Evolutionary conservation across 1,284 basidiomycete species (phyloP).

Genomic region (Cutaneotrichosporon sp.): DNA sequence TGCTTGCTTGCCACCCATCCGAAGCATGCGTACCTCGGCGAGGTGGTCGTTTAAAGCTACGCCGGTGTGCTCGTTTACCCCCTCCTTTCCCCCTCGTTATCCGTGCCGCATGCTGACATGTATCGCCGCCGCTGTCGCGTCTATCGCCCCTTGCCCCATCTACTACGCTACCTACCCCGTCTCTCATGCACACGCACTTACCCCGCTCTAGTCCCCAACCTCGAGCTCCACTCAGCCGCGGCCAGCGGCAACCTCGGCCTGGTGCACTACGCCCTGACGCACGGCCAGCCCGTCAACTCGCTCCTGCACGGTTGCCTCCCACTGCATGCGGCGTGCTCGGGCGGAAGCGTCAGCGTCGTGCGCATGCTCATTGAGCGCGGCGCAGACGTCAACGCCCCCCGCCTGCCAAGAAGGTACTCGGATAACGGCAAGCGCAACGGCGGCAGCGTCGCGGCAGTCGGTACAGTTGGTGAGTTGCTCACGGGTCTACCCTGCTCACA

Average conservation of each 20-base stretch:
- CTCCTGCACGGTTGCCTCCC: conserved; percentile 87
- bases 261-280: conserved; percentile 62
- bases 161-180: not conserved
- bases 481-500: not conserved
- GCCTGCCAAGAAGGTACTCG: conserved; percentile 63
- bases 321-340: conserved; percentile 81
- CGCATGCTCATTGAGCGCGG: conserved; percentile 79
- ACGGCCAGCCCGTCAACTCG: conserved; percentile 88
- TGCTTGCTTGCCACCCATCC: no score
- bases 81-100: not conserved
- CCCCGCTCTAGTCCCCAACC: conserved; percentile 64
- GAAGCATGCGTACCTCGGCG: not conserved
- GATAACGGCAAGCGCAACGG: conserved; percentile 52
- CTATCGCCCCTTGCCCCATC: not conserved
- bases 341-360: conserved; percentile 77
- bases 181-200: not conserved
- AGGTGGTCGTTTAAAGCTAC: not conserved
- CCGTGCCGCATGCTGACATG: not conserved
- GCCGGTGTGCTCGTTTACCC: no score
- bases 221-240: conserved; percentile 82
- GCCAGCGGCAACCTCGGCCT: conserved; percentile 73
- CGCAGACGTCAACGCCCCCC: conserved; percentile 84
- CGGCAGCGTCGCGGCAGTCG: conserved; percentile 59
- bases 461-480: conserved; percentile 52
- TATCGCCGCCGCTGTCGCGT: not conserved